Base-by-base conservation (phyloP, 1,284 basidiomycete genomes). In the Rhodotorula sp. region DNA sequence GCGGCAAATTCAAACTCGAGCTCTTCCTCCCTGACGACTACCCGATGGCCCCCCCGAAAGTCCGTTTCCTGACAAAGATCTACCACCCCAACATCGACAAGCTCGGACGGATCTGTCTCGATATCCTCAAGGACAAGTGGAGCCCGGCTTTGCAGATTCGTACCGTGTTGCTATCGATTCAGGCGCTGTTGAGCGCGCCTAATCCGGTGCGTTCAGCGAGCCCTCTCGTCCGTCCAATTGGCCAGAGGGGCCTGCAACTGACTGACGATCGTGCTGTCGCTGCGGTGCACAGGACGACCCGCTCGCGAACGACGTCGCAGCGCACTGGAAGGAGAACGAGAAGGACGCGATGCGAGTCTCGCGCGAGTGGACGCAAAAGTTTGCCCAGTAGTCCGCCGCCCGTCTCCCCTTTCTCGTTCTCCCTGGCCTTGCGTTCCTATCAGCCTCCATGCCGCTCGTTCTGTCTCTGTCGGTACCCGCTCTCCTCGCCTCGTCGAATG, bases 71-170 rank as follows among this genome's bases (percentile, higher is more conserved):
- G 76, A 98, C 95, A 71, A 96, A 96, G 88, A 96, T 99, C 84
- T 99, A 99, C 84, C 96, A 99, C 82, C 96, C 96, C 48, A 99
- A 99, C 82, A 99, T 99, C 81, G 94, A 94, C 95, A 98, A 98
- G 82, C 89, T 99, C 53, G 95, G 95, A 37, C 87, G 95, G 31
- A 99, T 99, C 82, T 99, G 96, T 81, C 84, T 99, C 71, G 96
- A 99, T 80, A 99, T 99, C 77, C 84, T 98, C 78, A 98, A 98
- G 85, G 95, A 99, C 83, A 98, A 97, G 84, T 99, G 95, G 95
- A 97, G 94, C 8, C 95, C 95, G 16, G 95, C 95, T 0, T 85
- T 99, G 30, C 96, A 98, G 81, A 98, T 99, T 81, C 89, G 95
- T 74, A 99, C 95, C 0, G 95, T 99, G 65, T 84, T 99, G 48